Evolutionary conservation across 768 basidiomycete species (phyloP), one percentile per base, ranked within the genome.

Genomic region (Psilocybe sp.): DNA sequence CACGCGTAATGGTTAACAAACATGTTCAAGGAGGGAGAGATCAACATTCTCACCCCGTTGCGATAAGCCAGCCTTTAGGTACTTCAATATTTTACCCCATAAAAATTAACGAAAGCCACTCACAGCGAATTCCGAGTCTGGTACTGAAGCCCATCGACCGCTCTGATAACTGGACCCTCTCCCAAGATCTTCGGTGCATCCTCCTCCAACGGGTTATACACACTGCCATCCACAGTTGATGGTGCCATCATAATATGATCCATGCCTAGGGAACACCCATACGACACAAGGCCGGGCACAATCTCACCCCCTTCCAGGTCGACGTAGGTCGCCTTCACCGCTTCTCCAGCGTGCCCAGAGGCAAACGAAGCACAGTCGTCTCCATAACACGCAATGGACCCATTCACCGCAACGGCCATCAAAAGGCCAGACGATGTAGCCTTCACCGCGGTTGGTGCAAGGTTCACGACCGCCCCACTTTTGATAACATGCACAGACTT

Each of bases 141-240:
- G 60, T 84, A 90, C 41, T 79, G 67, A n/a, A 89, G 71, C 0
- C 89, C 88, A 63, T 92, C 90, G 0, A 74, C 78, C n/a, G 85
- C 89, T 33, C 78, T 77, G 8, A 82, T 67, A n/a, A 89, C 57
- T 0, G 71, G 68, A 19, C 64, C 68, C n/a, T 72, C 85, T 15
- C 76, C 78, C 5, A 83, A 42, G 23, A 87, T 65, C 20, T 61
- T 58, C 2, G 85, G 83, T 47, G 79, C 61, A 18, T 62, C 54
- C 36, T 67, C 63, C n/a, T 52, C 54, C 31, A 85, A 62, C 23
- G 85, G 78, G 52, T 87, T 86, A 44, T 72, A 74, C 9, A 81
- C 72, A 1, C 57, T 49, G 2, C 91, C 92, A 61, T 93, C 89
- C 36, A 71, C 78, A 0, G 90, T 92, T 2, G 82, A 82, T 10